phyloP scores from a whole-genome alignment of 2,329 filamentous ascomycete genomes.

The Fusarium globosum region DNA sequence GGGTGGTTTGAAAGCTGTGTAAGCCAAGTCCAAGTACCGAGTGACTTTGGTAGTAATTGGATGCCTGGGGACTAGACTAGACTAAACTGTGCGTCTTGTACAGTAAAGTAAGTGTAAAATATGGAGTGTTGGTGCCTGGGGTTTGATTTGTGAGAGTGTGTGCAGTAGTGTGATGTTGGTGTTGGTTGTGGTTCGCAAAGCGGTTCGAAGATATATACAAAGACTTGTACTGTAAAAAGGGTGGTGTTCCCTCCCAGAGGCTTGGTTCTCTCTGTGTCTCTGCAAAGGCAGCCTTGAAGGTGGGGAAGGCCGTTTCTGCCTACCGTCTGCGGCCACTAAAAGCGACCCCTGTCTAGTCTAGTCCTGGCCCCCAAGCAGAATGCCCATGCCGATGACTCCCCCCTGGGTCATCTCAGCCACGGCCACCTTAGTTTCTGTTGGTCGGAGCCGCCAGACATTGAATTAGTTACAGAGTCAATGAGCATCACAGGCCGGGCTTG shows the following conservation, averaged over 20 bases:
- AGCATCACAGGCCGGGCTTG: neutral
- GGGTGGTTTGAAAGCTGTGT: constrained; percentile 31
- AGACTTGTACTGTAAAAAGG: neutral
- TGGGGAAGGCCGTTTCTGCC: constrained; percentile 43
- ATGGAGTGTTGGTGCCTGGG: constrained; percentile 39
- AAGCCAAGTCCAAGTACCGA: constrained; percentile 13
- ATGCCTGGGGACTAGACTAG: constrained; percentile 36
- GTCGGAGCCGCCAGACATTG: neutral
- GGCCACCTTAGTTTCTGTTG: neutral
- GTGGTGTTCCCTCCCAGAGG: constrained; percentile 40
- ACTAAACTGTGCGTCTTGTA: neutral
- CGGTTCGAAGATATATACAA: constrained; percentile 38
- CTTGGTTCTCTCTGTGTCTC: constrained; percentile 10
- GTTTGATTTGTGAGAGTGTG: constrained; percentile 8
- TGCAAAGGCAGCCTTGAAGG: constrained; percentile 33
- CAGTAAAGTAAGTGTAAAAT: constrained; percentile 31
- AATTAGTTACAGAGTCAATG: neutral
- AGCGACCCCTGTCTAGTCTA: constrained; percentile 14
- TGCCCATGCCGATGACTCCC: constrained; percentile 43
- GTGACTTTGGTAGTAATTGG: constrained; percentile 8
- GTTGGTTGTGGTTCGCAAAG: constrained; percentile 25
- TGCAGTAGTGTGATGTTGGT: neutral
- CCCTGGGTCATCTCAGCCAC: constrained; percentile 33
- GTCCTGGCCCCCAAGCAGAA: constrained; percentile 11
- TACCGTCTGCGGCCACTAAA: constrained; percentile 38